Evolutionary conservation across 257 asterid genomes (phyloP), one percentile per base, ranked within the genome.

Genomic region (Craterostigma plantagineum): DNA sequence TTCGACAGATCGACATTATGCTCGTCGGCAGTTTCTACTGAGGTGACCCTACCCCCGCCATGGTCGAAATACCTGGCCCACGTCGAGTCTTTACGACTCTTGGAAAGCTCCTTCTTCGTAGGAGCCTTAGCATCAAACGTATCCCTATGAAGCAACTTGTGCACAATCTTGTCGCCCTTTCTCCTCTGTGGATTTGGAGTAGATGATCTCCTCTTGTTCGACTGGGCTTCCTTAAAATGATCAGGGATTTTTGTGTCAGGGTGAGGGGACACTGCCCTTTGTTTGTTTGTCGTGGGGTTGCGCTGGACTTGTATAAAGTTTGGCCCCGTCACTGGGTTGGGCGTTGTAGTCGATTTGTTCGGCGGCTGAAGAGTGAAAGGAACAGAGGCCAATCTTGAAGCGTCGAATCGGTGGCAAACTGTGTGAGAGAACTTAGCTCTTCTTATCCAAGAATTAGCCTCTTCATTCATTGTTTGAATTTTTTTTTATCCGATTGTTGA

Each of bases 341-440:
- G n/a, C n/a, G n/a, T 34, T 65, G 4, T 52, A 57, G 61, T 52
- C 33, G 3, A 16, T 16, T 16, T 42, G 33, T 50, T 45, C 5
- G 10, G 54, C 13, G 43, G 46, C 66, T 12, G 66, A 50, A 60
- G 33, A 18, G 69, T 18, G 38, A 73, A 16, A 34, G 77, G 73
- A 63, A 64, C 39, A 40, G 74, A 57, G 56, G 61, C 57, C 61
- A 81, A 63, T 58, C 72, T 63, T 23, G 84, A 63, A 40, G 81
- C 12, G 57, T 81, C 93, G 14, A 81, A 45, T 51, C 95, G 75
- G 67, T 81, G 90, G 52, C 72, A 86, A 48, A 86, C 66, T 8
- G 97, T 86, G 42, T 78, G 85, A 17, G 95, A 81, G 61, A 57
- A 86, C 7, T 81, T 78, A 10, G 97, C 45, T 61, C 97, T 69